Base-by-base conservation (phyloP, 23 red algal genomes). In the Gracilaria gracilis region DNA sequence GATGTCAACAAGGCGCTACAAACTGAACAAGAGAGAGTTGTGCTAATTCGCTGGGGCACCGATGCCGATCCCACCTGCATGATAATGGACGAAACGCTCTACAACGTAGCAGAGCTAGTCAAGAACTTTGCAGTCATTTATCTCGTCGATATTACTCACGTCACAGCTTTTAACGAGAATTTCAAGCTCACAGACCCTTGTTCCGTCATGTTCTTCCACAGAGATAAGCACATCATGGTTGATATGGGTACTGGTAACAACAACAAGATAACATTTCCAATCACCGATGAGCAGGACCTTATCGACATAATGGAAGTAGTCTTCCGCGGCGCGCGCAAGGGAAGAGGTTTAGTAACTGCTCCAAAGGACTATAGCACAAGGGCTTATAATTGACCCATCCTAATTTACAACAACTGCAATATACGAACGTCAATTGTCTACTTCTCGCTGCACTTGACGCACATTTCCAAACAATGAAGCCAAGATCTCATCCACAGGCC, bases 91-190 rank as follows among this genome's bases (percentile, higher is more conserved):
- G 95, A 98, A 79, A 98, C 95, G 7, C 79, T 98, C n/a, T 98
- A 91, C 85, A 94, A 95, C 37, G 95, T 93, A 46, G 95, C 95
- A 35, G 95, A 98, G 67, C 36, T 81, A 24, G 77, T 98, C 13
- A 98, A 98, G 83, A 98, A 98, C 83, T 98, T 98, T 94, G 90
- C 83, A 19, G 95, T 98, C 29, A 90, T 98, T 57, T 98, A 98
- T 76, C 89, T 98, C 23, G 95, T 98, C 25, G 95, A 98, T 48
- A 94, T 64, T 27, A 59, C 55, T 4, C 90, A 94, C 24, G 95
- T 98, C 29, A 92, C 85, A 9, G 95, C 93, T 33, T 98, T 98
- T 57, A 94, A 85, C 77, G 61, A 87, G 24, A 39, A 77, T 66
- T 98, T 93, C 85, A 88, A 98, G 46, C 85, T 98, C 17, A 88